These are phyloP conservation scores for Kewa caespitosa DNA, from an alignment of 179 eudicot genomes.

Conservation along the genomic window DNA sequence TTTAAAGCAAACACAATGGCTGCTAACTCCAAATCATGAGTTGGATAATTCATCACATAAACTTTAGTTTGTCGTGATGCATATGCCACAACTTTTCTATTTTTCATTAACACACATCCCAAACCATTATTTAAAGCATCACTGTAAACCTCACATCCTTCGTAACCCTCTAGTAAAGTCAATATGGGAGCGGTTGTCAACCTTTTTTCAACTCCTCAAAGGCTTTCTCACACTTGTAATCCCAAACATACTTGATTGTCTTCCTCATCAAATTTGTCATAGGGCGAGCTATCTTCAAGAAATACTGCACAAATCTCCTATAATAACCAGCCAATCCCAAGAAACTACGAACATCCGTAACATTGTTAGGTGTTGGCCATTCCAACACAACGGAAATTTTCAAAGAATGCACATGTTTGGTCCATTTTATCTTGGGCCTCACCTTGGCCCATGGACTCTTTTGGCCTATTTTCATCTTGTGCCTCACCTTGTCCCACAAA, in stretches of 20 bases:
- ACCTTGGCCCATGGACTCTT: too few species aligned
- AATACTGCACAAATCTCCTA: background rate
- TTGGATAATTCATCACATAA: background rate
- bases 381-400: too few species aligned
- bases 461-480: too few species aligned
- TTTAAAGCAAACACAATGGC: background rate
- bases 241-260: background rate
- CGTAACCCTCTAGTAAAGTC: background rate
- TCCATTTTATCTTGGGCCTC: too few species aligned
- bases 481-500: too few species aligned
- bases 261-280: background rate
- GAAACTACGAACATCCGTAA: background rate
- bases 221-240: background rate
- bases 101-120: background rate
- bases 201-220: background rate
- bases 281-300: background rate
- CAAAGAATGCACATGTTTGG: too few species aligned
- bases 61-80: background rate
- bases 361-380: background rate
- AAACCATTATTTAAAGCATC: background rate
- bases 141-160: background rate
- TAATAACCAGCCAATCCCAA: background rate
- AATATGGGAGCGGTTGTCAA: background rate
- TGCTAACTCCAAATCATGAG: background rate
- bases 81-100: background rate